Base-by-base conservation (phyloP, 805 yeast genomes). In the Metschnikowia cubensis region DNA sequence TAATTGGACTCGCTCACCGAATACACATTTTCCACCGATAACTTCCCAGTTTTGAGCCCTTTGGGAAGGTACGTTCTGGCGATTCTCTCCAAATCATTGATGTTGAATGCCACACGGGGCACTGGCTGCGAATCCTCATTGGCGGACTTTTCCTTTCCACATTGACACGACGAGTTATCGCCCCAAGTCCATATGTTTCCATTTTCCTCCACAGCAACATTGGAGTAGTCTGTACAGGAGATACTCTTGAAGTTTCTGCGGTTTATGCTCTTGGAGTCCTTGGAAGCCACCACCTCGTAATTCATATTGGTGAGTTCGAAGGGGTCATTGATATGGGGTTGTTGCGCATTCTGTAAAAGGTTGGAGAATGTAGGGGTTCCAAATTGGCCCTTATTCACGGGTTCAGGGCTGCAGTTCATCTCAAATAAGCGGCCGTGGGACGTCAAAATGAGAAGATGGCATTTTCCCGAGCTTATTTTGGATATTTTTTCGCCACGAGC, bases 121-220 rank as follows among this genome's bases (percentile, higher is more conserved):
- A 82, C 80, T 4, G 96, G 80, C 42, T 85, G 75, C 40, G 78
- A 70, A 58, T 86, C 92, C 15, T 85, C 81, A 51, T 81, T 81
- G 62, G 82, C 82, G 20, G 79, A 73, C 43, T 86, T 83, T 6
- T 82, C 82, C 42, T 81, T 74, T 10, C 92, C 96, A 49, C 92
- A 73, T 61, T 94, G 92, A n/a, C 98, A 98, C 64, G 70, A 81
- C 3, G 80, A 74, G 64, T 92, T 92, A 50, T 80, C 80, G 21
- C 99, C 99, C 81, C 94, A 91, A 1, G 89, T 79, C 81, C 85
- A 87, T n/a, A 89, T 70, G 47, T 75, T 73, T 7, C 92, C 94
- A n/a, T 71, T 60, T 1, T 71, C 59, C 58, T 88, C 92, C n/a
- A 79, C 64, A 6, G 83, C 92, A 33, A 90, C 64, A 3, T 90